Conservation (phyloP, 2,329 filamentous ascomycete genomes). For the Xylariaceae sp. region DNA sequence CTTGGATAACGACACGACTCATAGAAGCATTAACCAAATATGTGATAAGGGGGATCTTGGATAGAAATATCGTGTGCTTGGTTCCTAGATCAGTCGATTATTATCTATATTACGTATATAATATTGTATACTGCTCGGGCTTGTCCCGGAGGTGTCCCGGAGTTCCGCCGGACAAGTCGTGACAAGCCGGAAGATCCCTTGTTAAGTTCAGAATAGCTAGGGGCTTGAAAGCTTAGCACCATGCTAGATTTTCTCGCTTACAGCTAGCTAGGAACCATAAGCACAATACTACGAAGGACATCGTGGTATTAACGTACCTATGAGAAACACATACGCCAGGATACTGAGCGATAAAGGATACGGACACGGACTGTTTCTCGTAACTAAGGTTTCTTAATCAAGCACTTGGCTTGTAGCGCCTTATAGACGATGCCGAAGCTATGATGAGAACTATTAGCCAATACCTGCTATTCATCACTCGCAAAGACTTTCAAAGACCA, state of each 20-base stretch:
- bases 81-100: background rate
- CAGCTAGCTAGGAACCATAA: background rate
- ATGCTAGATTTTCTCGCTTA: background rate
- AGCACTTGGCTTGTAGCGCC: no score
- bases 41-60: background rate
- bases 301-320: background rate
- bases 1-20: no score
- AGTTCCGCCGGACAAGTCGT: background rate
- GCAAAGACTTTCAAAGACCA: no score
- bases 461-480: no score
- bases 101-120: background rate
- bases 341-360: background rate
- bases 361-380: background rate
- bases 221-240: no score
- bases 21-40: no score
- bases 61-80: background rate
- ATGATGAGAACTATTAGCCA: no score
- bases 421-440: no score
- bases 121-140: background rate
- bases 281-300: background rate
- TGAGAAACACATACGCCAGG: background rate
- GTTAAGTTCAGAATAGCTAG: no score
- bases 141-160: background rate
- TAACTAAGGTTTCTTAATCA: no score
- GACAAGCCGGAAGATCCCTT: background rate